These are phyloP conservation scores for Maudiozyma saulgeensis DNA, from an alignment of 805 yeast genomes.

Conservation along the genomic window DNA sequence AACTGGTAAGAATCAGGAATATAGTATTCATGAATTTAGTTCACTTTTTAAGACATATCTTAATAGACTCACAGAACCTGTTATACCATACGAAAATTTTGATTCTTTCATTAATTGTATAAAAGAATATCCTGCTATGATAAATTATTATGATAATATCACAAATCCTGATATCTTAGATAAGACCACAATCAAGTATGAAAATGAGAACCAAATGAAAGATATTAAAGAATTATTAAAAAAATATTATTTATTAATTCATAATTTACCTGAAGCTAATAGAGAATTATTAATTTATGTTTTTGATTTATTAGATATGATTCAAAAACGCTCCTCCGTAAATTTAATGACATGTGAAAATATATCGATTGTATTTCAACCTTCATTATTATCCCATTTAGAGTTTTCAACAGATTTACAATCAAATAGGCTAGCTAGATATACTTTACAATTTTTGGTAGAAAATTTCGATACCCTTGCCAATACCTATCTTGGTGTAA, in stretches of 20 bases:
- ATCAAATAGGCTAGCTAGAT: constrained; percentile 75
- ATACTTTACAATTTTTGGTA: constrained; percentile 77
- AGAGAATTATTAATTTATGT: constrained; percentile 76
- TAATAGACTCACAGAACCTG: constrained; percentile 82
- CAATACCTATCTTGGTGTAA: constrained; percentile 3
- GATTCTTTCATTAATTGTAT: constrained; percentile 71
- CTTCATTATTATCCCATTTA: constrained; percentile 83
- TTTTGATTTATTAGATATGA: constrained; percentile 73
- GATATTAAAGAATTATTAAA: background rate
- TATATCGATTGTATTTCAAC: constrained; percentile 91
- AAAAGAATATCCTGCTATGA: constrained; percentile 20
- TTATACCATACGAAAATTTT: constrained; percentile 68
- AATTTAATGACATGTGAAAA: constrained; percentile 88
- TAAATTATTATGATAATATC: background rate
- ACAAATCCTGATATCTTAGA: background rate
- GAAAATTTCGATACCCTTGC: constrained; percentile 62
- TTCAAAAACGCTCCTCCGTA: constrained; percentile 59
- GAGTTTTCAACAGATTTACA: constrained; percentile 80
- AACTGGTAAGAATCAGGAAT: constrained; percentile 61
- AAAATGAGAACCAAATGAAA: too few species aligned
- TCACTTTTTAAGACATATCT: constrained; percentile 74
- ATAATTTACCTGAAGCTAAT: constrained; percentile 52
- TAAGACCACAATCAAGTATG: too few species aligned
- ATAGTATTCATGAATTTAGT: constrained; percentile 92
- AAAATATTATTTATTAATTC: background rate